Conservation (phyloP, 768 basidiomycete genomes). For the Mycena chlorophos region DNA sequence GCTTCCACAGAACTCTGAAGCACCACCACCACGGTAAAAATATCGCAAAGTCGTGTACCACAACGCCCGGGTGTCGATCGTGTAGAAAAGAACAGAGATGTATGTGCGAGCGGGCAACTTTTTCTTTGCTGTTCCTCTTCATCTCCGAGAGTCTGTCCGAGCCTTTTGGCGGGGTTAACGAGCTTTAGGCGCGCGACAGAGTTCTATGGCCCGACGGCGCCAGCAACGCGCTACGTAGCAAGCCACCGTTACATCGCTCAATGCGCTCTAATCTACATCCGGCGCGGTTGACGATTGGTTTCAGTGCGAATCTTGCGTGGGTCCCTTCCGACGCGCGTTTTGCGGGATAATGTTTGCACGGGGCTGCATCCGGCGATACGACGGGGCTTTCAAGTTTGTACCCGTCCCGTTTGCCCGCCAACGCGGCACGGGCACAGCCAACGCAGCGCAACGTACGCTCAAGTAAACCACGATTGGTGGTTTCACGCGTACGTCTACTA, state of each 20-base stretch:
- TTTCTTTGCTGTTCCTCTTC: constrained; percentile 12
- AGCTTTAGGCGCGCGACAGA: not conserved
- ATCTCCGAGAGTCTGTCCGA: constrained; percentile 18
- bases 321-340: constrained; percentile 4
- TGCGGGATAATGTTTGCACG: constrained; percentile 2
- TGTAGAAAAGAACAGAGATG: constrained; percentile 10
- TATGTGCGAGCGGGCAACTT: constrained; percentile 21
- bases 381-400: constrained; percentile 1
- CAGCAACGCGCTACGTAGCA: not conserved
- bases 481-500: too few species aligned
- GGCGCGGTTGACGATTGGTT: not conserved
- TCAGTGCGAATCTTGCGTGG: constrained; percentile 2
- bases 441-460: too few species aligned
- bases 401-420: constrained; percentile 7
- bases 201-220: not conserved
- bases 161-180: constrained; percentile 21
- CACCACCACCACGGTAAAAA: not conserved
- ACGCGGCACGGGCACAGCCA: too few species aligned
- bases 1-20: constrained; percentile 21
- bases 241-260: not conserved
- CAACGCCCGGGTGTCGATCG: constrained; percentile 16
- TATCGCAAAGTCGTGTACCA: constrained; percentile 7
- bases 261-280: not conserved
- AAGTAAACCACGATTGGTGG: too few species aligned
- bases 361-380: constrained; percentile 10